Percentiles rank a stretch among this genome's conserved stretches.
Conservation (phyloP, 805 yeast species). For the Ogataea methanolica region DNA sequence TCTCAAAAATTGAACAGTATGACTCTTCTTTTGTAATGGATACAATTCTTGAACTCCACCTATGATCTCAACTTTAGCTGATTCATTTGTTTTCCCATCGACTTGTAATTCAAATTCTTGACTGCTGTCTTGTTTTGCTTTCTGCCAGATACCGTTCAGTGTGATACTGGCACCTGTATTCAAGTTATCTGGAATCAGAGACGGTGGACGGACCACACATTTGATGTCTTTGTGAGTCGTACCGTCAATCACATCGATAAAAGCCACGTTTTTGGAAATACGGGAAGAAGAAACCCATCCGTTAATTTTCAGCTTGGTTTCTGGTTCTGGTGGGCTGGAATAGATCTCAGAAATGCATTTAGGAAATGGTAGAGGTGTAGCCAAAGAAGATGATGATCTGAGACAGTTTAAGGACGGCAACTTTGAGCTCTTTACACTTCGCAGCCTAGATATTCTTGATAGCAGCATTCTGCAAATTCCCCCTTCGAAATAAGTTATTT, state of each 20-base stretch:
- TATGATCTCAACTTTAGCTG: constrained; percentile 35
- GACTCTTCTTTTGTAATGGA: constrained; percentile 82
- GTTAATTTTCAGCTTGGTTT: constrained; percentile 40
- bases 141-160: constrained; percentile 31
- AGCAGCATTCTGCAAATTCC: too few relatives aligned
- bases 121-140: constrained; percentile 38
- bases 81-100: constrained; percentile 24
- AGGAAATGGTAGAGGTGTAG: constrained; percentile 13
- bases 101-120: constrained; percentile 51
- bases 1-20: constrained; percentile 62
- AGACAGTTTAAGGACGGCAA: background rate
- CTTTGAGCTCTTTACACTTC: too few relatives aligned
- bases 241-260: constrained; percentile 81
- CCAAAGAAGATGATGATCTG: background rate
- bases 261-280: constrained; percentile 68
- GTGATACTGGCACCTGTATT: constrained; percentile 35
- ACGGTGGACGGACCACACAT: constrained; percentile 46
- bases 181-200: constrained; percentile 26
- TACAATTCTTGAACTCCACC: constrained; percentile 63
- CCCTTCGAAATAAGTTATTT: too few relatives aligned
- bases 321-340: constrained; percentile 30
- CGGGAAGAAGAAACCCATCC: constrained; percentile 81
- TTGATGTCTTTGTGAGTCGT: constrained; percentile 49
- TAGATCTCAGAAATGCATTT: constrained; percentile 27
- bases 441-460: too few relatives aligned